A percentile compares a stretch with the other conserved stretches of the same genome.
phyloP scores from a whole-genome alignment of 2,329 filamentous ascomycete species.

The Aspergillus ochraceoroseus region DNA sequence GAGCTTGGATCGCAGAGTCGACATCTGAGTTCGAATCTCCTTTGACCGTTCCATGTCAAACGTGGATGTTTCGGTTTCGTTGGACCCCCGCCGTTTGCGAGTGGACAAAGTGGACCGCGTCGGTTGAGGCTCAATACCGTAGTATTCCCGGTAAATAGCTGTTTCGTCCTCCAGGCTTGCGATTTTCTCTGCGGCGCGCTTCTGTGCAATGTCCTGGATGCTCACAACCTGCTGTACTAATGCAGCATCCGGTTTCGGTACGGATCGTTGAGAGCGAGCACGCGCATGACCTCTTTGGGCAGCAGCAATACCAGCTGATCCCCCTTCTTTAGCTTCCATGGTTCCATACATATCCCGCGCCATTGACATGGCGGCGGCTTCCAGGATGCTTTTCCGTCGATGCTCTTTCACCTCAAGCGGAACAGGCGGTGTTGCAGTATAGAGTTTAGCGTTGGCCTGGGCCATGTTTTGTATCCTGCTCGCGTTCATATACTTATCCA shows the following conservation, averaged over 20 bases:
- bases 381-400: slow-evolving; percentile 65
- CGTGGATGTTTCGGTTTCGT: slow-evolving; percentile 56
- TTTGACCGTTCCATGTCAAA: slow-evolving; percentile 65
- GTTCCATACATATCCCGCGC: slow-evolving; percentile 76
- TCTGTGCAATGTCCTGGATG: slow-evolving; percentile 82
- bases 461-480: slow-evolving; percentile 62
- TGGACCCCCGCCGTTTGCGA: slow-evolving; percentile 61
- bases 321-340: slow-evolving; percentile 43
- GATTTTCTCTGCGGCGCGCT: slow-evolving; percentile 75
- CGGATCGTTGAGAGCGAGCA: slow-evolving; percentile 31
- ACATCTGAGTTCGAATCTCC: slow-evolving; percentile 73
- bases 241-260: slow-evolving; percentile 24
- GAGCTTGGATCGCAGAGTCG: slow-evolving; percentile 66
- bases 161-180: slow-evolving; percentile 71
- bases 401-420: slow-evolving; percentile 68
- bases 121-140: slow-evolving; percentile 55
- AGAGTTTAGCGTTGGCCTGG: slow-evolving; percentile 70
- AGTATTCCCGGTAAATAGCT: slow-evolving; percentile 69
- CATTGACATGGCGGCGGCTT: slow-evolving; percentile 83
- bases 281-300: slow-evolving; percentile 37
- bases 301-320: slow-evolving; percentile 23
- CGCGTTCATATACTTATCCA: slow-evolving; percentile 46
- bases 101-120: slow-evolving; percentile 49
- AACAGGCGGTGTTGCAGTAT: slow-evolving; percentile 68
- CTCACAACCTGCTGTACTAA: slow-evolving; percentile 34